A percentile compares a stretch with the other conserved stretches of the same genome.
Conservation (phyloP, 2,329 filamentous ascomycete species). For the Diaporthe capsici region DNA sequence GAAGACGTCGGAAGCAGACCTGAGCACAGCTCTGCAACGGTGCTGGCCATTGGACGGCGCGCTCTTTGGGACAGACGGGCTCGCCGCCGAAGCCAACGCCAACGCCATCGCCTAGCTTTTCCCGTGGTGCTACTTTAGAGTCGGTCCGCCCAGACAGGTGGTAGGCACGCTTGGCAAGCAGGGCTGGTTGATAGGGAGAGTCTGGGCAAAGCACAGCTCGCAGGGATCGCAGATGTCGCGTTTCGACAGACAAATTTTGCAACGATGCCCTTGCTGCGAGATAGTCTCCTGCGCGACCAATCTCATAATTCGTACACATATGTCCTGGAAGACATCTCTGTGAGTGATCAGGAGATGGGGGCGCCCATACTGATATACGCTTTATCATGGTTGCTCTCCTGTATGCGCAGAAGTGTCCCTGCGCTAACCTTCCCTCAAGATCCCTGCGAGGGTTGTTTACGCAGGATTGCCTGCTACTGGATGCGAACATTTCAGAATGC, state of each 20-base stretch:
- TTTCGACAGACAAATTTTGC: background rate
- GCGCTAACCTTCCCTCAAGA: background rate
- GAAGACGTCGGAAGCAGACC: background rate
- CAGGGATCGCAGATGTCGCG: constrained; percentile 9
- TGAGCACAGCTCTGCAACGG: background rate
- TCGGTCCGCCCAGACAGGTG: background rate
- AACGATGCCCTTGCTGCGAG: background rate
- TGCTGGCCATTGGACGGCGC: background rate
- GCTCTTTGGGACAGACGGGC: background rate
- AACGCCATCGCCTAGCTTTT: constrained; percentile 1
- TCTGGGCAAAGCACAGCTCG: constrained; percentile 14
- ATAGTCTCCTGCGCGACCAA: background rate
- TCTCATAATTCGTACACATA: background rate
- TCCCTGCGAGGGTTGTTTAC: background rate
- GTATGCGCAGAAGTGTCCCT: background rate
- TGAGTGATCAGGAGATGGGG: background rate
- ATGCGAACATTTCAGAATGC: constrained; percentile 8
- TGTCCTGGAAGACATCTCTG: background rate
- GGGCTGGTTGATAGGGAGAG: background rate
- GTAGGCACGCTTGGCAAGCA: background rate
- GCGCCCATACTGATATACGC: background rate
- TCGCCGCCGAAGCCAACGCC: background rate
- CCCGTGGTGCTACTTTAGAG: background rate
- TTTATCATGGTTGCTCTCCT: background rate
- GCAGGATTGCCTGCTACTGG: background rate